Conservation (phyloP, 257 asterid genomes). For the Penstemon davidsonii region DNA sequence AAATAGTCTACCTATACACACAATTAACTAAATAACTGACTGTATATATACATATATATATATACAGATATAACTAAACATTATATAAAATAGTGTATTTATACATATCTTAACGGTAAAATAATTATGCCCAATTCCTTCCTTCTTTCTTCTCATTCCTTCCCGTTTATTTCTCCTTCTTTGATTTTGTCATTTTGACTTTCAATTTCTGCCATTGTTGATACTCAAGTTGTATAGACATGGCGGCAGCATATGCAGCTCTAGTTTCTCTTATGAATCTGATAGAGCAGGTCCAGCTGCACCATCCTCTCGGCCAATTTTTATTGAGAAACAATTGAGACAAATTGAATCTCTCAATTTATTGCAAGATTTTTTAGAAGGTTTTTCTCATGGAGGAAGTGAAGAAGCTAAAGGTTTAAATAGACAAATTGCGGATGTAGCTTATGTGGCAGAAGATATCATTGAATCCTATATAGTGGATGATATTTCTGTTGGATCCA, state of each 20-base stretch:
- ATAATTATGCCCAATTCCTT: no score
- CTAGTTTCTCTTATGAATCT: constrained; percentile 14
- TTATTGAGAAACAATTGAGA: background rate
- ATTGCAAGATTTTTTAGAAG: background rate
- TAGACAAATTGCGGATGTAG: background rate
- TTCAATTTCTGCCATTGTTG: no score
- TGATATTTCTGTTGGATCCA: background rate
- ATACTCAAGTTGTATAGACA: background rate
- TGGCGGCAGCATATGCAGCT: constrained; percentile 5
- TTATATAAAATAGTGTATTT: no score
- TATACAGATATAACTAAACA: no score
- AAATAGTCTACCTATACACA: no score
- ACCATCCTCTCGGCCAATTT: background rate
- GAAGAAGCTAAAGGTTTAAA: background rate
- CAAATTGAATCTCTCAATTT: background rate
- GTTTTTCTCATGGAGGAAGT: background rate
- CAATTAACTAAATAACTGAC: no score
- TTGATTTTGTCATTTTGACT: no score
- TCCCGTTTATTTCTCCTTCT: no score
- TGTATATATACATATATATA: no score
- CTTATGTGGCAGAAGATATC: constrained; percentile 17
- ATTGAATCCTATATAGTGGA: constrained; percentile 5
- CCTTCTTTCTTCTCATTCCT: no score
- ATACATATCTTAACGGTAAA: no score
- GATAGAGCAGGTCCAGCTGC: background rate